Percentiles rank a stretch among this genome's conserved stretches.
Conservation (phyloP, 768 basidiomycete species). For the Artomyces pyxidatus region DNA sequence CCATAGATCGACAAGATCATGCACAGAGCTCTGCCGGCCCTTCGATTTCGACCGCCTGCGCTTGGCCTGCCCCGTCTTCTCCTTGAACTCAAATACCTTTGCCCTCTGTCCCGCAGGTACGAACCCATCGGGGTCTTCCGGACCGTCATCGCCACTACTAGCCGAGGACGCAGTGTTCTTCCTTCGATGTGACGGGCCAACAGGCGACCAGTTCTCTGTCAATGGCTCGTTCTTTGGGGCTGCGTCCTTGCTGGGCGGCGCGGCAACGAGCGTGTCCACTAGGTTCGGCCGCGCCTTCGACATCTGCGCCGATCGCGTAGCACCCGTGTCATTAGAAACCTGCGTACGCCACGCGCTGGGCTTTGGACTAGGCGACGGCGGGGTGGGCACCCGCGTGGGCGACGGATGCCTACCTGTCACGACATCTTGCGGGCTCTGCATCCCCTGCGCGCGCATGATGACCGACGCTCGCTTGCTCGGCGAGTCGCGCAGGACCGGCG, state of each 20-base stretch:
- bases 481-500: conserved; percentile 56
- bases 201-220: conserved; percentile 42
- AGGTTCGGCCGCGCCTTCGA: conserved; percentile 11
- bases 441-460: conserved; percentile 32
- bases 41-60: conserved; percentile 31
- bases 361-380: conserved; percentile 10
- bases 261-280: conserved; percentile 4
- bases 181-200: conserved; percentile 22
- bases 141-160: conserved; percentile 50
- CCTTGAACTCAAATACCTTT: conserved; percentile 7
- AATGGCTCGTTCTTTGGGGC: conserved; percentile 20
- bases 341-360: conserved; percentile 4
- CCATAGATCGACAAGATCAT: conserved; percentile 75
- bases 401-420: conserved; percentile 7
- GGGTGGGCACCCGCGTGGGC: not conserved
- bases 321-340: not conserved
- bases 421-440: conserved; percentile 23
- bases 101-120: not conserved
- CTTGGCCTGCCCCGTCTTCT: conserved; percentile 15
- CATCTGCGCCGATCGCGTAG: not conserved
- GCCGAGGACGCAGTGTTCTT: conserved; percentile 37
- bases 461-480: conserved; percentile 68
- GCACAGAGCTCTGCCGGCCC: conserved; percentile 72
- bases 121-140: conserved; percentile 32
- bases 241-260: conserved; percentile 12